Conservation (phyloP, 306 rosid genomes). For the Mucuna pruriens region DNA sequence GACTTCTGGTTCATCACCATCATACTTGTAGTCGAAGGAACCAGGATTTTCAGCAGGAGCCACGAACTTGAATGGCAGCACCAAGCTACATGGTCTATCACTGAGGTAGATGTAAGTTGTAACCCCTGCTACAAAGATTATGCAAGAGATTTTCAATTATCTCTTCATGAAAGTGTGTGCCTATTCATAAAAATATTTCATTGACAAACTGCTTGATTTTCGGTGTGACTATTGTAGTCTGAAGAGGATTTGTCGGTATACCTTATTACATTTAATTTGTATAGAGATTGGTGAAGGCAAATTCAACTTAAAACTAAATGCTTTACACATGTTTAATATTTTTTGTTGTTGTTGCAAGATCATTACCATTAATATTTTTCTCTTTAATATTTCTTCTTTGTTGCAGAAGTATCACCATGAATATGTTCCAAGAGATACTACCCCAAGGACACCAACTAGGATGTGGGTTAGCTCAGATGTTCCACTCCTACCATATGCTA, state of each 20-base stretch:
- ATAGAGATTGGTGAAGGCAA: too few relatives aligned
- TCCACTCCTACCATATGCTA: conserved; percentile 74
- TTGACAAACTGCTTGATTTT: background rate
- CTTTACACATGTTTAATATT: too few relatives aligned
- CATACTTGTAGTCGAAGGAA: conserved; percentile 74
- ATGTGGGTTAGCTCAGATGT: conserved; percentile 73
- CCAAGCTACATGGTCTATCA: conserved; percentile 79
- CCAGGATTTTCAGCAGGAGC: conserved; percentile 83
- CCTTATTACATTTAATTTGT: background rate
- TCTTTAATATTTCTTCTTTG: background rate
- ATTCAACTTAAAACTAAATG: too few relatives aligned
- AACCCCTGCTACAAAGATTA: background rate
- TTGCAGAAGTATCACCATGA: background rate
- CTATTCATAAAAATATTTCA: background rate
- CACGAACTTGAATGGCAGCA: conserved; percentile 93
- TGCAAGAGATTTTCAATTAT: background rate
- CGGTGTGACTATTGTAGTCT: background rate
- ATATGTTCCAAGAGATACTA: background rate
- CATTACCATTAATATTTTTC: background rate
- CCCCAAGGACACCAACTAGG: conserved; percentile 54
- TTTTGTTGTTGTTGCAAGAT: background rate
- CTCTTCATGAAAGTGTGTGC: too few relatives aligned
- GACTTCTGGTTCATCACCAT: conserved; percentile 86
- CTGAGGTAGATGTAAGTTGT: conserved; percentile 31
- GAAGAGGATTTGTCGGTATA: background rate